phyloP scores from a whole-genome alignment of 2,329 filamentous ascomycete species.

The Scedosporium aurantiacum region DNA sequence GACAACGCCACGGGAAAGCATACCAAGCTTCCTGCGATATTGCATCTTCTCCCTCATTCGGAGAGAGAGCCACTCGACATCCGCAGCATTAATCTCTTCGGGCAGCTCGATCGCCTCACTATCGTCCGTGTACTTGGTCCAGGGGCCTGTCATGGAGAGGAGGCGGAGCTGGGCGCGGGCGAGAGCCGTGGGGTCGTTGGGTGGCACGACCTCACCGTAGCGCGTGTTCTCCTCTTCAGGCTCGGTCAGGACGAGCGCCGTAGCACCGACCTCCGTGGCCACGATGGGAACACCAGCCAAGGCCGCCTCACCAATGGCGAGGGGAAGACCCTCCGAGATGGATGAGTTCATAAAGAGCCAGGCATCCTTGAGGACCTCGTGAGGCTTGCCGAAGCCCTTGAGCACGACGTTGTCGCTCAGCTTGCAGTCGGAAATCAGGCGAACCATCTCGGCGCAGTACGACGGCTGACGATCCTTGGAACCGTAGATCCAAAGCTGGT shows the following conservation, averaged over 20 bases:
- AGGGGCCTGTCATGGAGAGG: slow-evolving; percentile 50
- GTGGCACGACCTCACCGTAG: slow-evolving; percentile 52
- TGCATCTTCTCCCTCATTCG: slow-evolving; percentile 51
- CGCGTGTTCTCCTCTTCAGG: slow-evolving; percentile 30
- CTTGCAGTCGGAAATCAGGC: slow-evolving; percentile 44
- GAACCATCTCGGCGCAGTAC: slow-evolving; percentile 48
- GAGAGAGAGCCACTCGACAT: slow-evolving; percentile 40
- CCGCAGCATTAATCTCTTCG: slow-evolving; percentile 32
- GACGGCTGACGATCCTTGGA: slow-evolving; percentile 51
- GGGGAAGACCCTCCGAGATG: slow-evolving; percentile 42
- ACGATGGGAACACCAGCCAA: slow-evolving; percentile 44
- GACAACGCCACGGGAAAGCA: slow-evolving; percentile 46
- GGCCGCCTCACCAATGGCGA: slow-evolving; percentile 48
- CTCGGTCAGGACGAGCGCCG: slow-evolving; percentile 43
- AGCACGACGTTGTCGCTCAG: slow-evolving; percentile 40
- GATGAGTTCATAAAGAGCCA: slow-evolving; percentile 50
- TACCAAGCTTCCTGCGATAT: slow-evolving; percentile 44
- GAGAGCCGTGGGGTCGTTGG: slow-evolving; percentile 49
- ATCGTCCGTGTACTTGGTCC: slow-evolving; percentile 47
- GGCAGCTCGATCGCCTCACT: slow-evolving; percentile 19
- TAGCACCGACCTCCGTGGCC: slow-evolving; percentile 45
- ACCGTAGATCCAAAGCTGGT: slow-evolving; percentile 51
- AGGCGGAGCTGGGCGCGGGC: slow-evolving; percentile 52
- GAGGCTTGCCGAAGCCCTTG: slow-evolving; percentile 44
- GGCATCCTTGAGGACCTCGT: slow-evolving; percentile 41